Evolutionary conservation across 495 filamentous ascomycete species (phyloP).

Genomic region (Collariella sp.): DNA sequence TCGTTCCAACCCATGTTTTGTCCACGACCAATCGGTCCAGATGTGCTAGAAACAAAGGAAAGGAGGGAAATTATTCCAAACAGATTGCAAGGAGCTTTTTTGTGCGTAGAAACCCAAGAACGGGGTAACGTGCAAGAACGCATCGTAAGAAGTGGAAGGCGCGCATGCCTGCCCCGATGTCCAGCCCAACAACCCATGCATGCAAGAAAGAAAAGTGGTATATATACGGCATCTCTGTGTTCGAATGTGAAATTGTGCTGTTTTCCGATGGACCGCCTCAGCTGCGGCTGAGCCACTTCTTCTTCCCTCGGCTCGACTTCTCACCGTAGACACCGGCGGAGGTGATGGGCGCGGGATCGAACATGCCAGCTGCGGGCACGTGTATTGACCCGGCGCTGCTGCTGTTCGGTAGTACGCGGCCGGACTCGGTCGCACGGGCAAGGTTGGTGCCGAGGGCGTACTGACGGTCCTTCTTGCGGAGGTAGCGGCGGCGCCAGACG

Average conservation of each 20-base stretch:
- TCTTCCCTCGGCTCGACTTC: conserved; percentile 28
- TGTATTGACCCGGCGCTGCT: conserved; percentile 23
- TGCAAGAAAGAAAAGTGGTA: background rate
- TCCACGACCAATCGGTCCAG: background rate
- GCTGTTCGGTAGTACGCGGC: conserved; percentile 23
- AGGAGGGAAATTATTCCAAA: background rate
- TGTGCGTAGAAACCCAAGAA: background rate
- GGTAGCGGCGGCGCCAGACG: conserved; percentile 44
- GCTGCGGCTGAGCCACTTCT: conserved; percentile 37
- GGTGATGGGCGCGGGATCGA: conserved; percentile 25
- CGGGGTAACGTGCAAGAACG: background rate
- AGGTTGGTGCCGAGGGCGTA: conserved; percentile 39
- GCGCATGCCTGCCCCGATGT: background rate
- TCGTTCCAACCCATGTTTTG: background rate
- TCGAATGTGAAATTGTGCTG: background rate
- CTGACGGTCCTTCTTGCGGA: conserved; percentile 43
- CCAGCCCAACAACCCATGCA: background rate
- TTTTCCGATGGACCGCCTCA: background rate
- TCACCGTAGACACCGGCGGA: conserved; percentile 23
- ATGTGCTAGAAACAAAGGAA: background rate
- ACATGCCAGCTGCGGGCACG: conserved; percentile 25
- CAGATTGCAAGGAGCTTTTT: background rate
- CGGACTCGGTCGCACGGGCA: conserved; percentile 24
- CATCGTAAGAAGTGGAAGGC: background rate
- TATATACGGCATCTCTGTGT: conserved; percentile 5